Percentiles rank a stretch among this genome's conserved stretches.
phyloP scores from a whole-genome alignment of 176 grass and related monocot species.

The Bothriochloa decipiens region DNA sequence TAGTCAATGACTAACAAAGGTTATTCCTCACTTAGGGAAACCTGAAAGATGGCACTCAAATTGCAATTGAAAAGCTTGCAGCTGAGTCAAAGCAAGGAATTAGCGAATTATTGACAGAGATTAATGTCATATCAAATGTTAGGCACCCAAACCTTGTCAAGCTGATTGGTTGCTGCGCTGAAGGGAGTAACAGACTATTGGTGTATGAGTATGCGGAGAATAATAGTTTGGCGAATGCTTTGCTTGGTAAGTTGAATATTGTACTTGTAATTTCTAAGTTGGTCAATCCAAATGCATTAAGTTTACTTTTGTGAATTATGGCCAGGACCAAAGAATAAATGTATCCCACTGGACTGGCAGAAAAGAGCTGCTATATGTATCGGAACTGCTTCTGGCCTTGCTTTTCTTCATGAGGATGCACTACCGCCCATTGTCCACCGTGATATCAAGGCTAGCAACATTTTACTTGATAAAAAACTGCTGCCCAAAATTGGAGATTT shows the following conservation, averaged over 20 bases:
- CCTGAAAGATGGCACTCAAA: conserved; percentile 56
- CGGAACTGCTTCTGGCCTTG: conserved; percentile 65
- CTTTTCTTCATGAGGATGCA: conserved; percentile 74
- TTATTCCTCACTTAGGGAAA: conserved; percentile 44
- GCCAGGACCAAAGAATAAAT: conserved; percentile 59
- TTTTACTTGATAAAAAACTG: conserved; percentile 61
- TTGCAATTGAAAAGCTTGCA: conserved; percentile 71
- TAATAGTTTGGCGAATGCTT: conserved; percentile 63
- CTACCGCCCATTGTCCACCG: conserved; percentile 68
- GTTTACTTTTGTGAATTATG: conserved; percentile 31
- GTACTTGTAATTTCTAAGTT: conserved; percentile 25
- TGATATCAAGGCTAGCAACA: conserved; percentile 79
- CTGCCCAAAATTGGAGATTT: conserved; percentile 77
- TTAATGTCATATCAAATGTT: conserved; percentile 63
- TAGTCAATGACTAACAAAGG: conserved; percentile 32
- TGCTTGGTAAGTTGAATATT: conserved; percentile 56
- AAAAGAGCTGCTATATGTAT: conserved; percentile 64
- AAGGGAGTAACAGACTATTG: conserved; percentile 51
- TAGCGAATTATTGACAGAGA: conserved; percentile 70
- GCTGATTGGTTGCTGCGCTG: conserved; percentile 65
- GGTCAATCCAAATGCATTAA: conserved; percentile 8
- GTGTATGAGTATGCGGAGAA: conserved; percentile 68
- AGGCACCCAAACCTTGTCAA: conserved; percentile 78
- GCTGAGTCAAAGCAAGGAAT: conserved; percentile 69
- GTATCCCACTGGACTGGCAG: conserved; percentile 61